Evolutionary conservation across 1,284 basidiomycete genomes (phyloP), one percentile per base, ranked within the genome.

Genomic region (Sanghuangporus sanghuang): DNA sequence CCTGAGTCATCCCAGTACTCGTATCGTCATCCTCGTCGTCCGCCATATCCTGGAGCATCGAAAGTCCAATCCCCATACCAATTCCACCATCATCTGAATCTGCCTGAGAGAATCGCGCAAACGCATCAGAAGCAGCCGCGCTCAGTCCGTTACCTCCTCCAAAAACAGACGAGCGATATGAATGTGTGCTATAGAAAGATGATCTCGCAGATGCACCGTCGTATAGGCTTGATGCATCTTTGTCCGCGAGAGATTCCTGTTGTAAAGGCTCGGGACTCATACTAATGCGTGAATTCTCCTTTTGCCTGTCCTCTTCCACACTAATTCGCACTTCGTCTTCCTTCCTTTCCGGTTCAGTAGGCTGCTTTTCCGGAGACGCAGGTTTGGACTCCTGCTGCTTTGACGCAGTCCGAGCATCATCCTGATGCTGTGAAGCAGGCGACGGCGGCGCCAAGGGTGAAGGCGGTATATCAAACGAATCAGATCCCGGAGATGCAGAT

Each of bases 1-100:
- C 57, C 35, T 38, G 48, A 21, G 8, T 36, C 8, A 68, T 67
- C 62, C 67, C 56, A 60, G 64, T 23, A 32, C 5, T 32, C 27
- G 27, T 32, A 66, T 71, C 65, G 49, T 76, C 75, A 1, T 73
- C 77, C 6, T 77, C 76, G 1, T 71, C 77, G 14, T 72, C 71
- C 27, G 73, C 75, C 59, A 89, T 73, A 38, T 80, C 79, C 66
- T 85, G 83, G 59, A 91, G 74, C 55, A 90, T 74, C 0, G 84
- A 84, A 9, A 91, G 74, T 0, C 89, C 89, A 57, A 91, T 90
- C 0, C 85, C 88, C 2, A 81, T 76, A 61, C 83, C 87, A 1
- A 81, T 76, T 61, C 83, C 84, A 2, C 83, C 87, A 65, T 89
- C 87, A 3, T 66, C 62, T 21, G 79, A 81, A 53, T 77, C 64